Conservation (phyloP, 2,329 filamentous ascomycete genomes). For the Aspergillus japonicus region DNA sequence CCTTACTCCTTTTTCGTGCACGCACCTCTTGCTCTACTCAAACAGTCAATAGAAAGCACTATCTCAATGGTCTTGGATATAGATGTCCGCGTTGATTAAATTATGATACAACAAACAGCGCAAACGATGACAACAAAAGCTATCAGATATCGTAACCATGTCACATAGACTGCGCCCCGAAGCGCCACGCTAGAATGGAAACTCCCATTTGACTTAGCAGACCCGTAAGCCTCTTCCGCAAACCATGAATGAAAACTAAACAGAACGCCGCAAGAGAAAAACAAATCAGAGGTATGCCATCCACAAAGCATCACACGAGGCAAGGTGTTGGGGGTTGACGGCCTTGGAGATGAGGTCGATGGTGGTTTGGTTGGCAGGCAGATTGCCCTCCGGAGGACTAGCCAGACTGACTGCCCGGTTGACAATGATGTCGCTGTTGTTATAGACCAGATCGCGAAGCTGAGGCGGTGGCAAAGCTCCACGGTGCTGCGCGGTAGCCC, state of each 20-base stretch:
- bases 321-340: conserved; percentile 86
- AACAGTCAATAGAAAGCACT: conserved; percentile 1
- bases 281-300: conserved; percentile 79
- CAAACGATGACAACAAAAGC: conserved; percentile 5
- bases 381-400: conserved; percentile 68
- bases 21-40: not conserved
- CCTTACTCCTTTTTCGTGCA: not conserved
- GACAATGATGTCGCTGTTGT: conserved; percentile 87
- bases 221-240: conserved; percentile 1
- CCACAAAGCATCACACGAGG: conserved; percentile 88
- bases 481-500: conserved; percentile 81
- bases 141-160: conserved; percentile 17
- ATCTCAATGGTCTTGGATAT: conserved; percentile 1
- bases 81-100: not conserved
- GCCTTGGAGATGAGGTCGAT: conserved; percentile 92
- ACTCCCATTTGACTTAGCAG: not conserved
- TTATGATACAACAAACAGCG: conserved; percentile 11
- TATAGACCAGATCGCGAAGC: conserved; percentile 74
- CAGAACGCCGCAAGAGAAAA: conserved; percentile 17
- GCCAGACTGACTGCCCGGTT: conserved; percentile 86
- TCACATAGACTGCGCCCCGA: conserved; percentile 16
- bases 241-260: conserved; percentile 12
- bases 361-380: conserved; percentile 95
- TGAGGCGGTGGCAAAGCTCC: conserved; percentile 63
- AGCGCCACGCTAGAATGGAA: conserved; percentile 28